Conservation (phyloP, 306 rosid genomes). For the Prunus padus region DNA sequence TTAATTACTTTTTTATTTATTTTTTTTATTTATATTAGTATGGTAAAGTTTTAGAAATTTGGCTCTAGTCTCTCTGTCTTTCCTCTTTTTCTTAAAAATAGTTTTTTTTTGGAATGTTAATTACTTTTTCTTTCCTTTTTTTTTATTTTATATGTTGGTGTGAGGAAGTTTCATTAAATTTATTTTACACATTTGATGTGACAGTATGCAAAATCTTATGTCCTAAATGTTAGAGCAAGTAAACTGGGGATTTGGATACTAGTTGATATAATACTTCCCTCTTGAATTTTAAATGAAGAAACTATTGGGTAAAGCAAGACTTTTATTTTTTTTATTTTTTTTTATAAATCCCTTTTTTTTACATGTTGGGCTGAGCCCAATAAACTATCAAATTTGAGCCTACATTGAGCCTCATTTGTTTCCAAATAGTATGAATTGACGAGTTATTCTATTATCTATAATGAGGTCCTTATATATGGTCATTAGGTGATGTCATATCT, state of each 20-base stretch:
- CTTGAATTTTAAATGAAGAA: too few species aligned
- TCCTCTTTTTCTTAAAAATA: not conserved
- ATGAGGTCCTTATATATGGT: accelerated
- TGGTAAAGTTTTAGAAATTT: not conserved
- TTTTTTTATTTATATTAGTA: not conserved
- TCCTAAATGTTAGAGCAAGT: not conserved
- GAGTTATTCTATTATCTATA: too few species aligned
- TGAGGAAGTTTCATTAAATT: not conserved
- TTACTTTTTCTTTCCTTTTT: not conserved
- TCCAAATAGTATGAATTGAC: too few species aligned
- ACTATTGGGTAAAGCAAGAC: too few species aligned
- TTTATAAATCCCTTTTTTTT: too few species aligned
- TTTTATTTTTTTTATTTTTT: too few species aligned
- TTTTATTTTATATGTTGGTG: not conserved
- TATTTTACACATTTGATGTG: not conserved
- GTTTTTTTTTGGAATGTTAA: not conserved
- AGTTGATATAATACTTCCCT: too few species aligned
- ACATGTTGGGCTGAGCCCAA: too few species aligned
- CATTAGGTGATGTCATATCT: accelerated
- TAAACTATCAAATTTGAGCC: too few species aligned
- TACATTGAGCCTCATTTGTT: too few species aligned
- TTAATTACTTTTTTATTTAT: not conserved
- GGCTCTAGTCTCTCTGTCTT: not conserved
- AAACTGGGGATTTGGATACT: too few species aligned
- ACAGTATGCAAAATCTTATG: not conserved